Percentiles rank a stretch among this genome's conserved stretches.
These are phyloP conservation scores for Nigrograna mackinnonii DNA, from an alignment of 2,329 filamentous ascomycete species.

Conservation along the genomic window DNA sequence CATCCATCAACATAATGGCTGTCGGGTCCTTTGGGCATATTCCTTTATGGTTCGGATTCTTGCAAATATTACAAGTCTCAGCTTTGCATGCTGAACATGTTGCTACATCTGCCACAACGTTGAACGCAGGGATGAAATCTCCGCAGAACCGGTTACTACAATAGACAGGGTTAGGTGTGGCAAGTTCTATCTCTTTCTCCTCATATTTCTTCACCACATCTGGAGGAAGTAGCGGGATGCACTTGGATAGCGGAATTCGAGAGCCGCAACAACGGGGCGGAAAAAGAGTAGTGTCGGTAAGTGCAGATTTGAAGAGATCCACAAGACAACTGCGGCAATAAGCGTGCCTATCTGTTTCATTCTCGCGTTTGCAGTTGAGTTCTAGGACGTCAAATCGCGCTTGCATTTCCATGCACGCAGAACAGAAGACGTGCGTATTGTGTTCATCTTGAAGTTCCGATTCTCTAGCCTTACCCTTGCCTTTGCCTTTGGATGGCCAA, in stretches of 20 bases:
- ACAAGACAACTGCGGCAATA: slow-evolving; percentile 23
- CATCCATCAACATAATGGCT: slow-evolving; percentile 10
- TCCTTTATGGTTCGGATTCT: slow-evolving; percentile 13
- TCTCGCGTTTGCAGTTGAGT: slow-evolving; percentile 12
- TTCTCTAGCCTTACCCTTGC: slow-evolving; percentile 7
- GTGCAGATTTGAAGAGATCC: slow-evolving; percentile 17
- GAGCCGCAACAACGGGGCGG: slow-evolving; percentile 22
- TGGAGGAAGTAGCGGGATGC: slow-evolving; percentile 3
- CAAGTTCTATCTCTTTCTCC: slow-evolving; percentile 14
- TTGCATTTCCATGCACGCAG: slow-evolving; percentile 11
- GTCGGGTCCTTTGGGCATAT: slow-evolving; percentile 14
- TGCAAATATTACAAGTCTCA: slow-evolving; percentile 14
- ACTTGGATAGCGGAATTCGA: slow-evolving; percentile 12
- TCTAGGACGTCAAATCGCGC: slow-evolving; percentile 14
- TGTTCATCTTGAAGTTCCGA: slow-evolving; percentile 1
- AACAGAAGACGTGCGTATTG: slow-evolving; percentile 10
- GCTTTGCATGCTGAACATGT: slow-evolving; percentile 5
- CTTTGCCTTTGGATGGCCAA: slow-evolving; percentile 4
- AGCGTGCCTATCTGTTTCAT: slow-evolving; percentile 10
- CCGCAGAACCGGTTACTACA: slow-evolving; percentile 14
- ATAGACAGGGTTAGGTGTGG: slow-evolving; percentile 14
- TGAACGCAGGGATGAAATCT: slow-evolving; percentile 9
- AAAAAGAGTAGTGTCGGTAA: slow-evolving; percentile 21
- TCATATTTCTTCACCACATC: slow-evolving; percentile 10
- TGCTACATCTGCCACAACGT: slow-evolving; percentile 9